These are phyloP conservation scores for Stipa capillata DNA, from an alignment of 176 grass and related monocot species.

Conservation along the genomic window DNA sequence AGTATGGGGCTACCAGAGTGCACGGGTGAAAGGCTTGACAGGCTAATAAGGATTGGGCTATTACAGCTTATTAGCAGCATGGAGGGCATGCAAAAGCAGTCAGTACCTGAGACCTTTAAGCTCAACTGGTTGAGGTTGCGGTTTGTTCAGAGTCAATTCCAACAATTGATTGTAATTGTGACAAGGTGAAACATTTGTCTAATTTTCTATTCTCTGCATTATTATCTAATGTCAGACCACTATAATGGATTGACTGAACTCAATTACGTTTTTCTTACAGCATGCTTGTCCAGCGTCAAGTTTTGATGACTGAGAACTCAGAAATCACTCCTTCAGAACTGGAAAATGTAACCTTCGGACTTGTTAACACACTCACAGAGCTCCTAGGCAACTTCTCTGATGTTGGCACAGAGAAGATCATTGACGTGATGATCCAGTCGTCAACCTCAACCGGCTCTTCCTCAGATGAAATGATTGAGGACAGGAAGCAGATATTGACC, in stretches of 20 bases:
- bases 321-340: constrained; percentile 26
- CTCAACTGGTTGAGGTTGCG: constrained; percentile 73
- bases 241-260: background rate
- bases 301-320: constrained; percentile 52
- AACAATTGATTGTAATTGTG: constrained; percentile 78
- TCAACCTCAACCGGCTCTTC: background rate
- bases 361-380: constrained; percentile 32
- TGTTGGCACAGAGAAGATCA: constrained; percentile 55
- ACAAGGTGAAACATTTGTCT: constrained; percentile 46
- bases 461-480: constrained; percentile 24
- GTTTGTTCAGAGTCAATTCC: constrained; percentile 68
- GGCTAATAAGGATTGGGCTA: constrained; percentile 57
- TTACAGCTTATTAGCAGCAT: constrained; percentile 54
- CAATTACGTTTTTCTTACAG: constrained; percentile 23
- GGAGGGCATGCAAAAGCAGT: constrained; percentile 47
- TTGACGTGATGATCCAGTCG: constrained; percentile 40
- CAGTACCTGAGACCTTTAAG: constrained; percentile 62
- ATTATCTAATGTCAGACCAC: background rate
- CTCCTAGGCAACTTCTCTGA: constrained; percentile 51
- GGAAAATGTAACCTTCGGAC: constrained; percentile 27
- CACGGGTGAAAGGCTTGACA: constrained; percentile 45
- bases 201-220: background rate
- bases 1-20: constrained; percentile 47
- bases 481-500: constrained; percentile 57
- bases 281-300: constrained; percentile 72